Evolutionary conservation across 116 monocot genomes (phyloP).

Genomic region (Posidonia oceanica): DNA sequence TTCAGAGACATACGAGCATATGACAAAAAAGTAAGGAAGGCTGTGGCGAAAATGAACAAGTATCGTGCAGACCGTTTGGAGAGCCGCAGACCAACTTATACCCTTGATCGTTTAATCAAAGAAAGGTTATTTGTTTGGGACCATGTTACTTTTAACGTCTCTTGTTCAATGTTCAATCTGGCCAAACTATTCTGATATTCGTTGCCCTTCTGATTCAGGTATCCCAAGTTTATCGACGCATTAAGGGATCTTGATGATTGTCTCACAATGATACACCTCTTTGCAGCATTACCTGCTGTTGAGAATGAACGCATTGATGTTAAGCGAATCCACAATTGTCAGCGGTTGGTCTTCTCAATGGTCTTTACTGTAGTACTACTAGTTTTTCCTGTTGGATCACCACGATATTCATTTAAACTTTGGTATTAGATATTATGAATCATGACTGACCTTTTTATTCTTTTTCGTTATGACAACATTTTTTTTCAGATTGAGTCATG

Average conservation of each 20-base stretch:
- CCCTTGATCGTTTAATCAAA: slow-evolving; percentile 63
- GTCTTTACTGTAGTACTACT: background rate
- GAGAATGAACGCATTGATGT: slow-evolving; percentile 70
- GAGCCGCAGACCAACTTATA: slow-evolving; percentile 55
- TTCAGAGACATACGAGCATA: slow-evolving; percentile 66
- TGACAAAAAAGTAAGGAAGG: slow-evolving; percentile 80
- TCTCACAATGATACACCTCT: slow-evolving; percentile 94
- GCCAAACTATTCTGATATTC: background rate
- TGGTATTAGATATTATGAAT: background rate
- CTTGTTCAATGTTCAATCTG: background rate
- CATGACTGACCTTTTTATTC: background rate
- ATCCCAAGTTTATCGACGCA: slow-evolving; percentile 82
- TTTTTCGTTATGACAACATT: background rate
- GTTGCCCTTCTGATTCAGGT: slow-evolving; percentile 26
- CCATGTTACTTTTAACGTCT: background rate
- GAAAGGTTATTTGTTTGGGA: slow-evolving; percentile 42
- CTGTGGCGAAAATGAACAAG: slow-evolving; percentile 73
- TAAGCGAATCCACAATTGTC: slow-evolving; percentile 74
- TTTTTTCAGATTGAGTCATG: slow-evolving; percentile 63
- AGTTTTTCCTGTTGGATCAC: background rate
- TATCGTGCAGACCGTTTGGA: slow-evolving; percentile 55
- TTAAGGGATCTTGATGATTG: slow-evolving; percentile 88
- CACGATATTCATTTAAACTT: background rate
- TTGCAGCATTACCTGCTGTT: slow-evolving; percentile 82
- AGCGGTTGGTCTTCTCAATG: slow-evolving; percentile 35